phyloP scores from a whole-genome alignment of 176 grass and related monocot genomes.

The Aegilops tauschii region DNA sequence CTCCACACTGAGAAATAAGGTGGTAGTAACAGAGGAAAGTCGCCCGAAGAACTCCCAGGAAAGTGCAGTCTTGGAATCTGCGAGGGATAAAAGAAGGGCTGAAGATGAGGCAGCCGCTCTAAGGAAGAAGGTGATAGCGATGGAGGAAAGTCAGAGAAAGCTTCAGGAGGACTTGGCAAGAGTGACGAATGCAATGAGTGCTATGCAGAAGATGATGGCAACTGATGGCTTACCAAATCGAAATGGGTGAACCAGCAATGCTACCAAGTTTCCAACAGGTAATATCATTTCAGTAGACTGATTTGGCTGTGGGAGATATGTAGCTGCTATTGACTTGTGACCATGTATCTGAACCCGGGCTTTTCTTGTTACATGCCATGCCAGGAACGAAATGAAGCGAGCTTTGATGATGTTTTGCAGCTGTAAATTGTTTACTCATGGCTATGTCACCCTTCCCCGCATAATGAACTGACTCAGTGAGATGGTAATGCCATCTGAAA shows the following conservation, averaged over 20 bases:
- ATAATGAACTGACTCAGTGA: neutral
- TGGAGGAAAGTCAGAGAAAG: constrained; percentile 52
- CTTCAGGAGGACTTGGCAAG: constrained; percentile 34
- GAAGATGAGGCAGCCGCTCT: constrained; percentile 35
- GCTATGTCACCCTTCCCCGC: neutral
- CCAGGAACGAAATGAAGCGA: neutral
- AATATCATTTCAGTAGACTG: neutral
- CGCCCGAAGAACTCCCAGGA: neutral
- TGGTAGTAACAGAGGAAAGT: constrained; percentile 2
- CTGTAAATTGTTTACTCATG: neutral
- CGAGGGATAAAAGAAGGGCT: constrained; percentile 41
- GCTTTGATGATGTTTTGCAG: neutral
- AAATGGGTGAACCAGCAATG: neutral
- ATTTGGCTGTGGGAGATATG: neutral
- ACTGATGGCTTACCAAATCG: neutral
- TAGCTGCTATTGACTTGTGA: neutral
- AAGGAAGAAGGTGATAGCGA: constrained; percentile 47
- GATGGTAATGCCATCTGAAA: neutral
- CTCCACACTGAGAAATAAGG: neutral
- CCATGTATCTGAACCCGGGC: neutral
- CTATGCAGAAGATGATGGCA: constrained; percentile 22
- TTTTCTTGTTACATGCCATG: constrained; percentile 10
- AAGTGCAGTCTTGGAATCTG: neutral
- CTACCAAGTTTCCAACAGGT: constrained; percentile 26
- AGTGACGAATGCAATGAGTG: constrained; percentile 23